These are phyloP conservation scores for Quercus wislizeni DNA, from an alignment of 306 rosid genomes.

Conservation along the genomic window DNA sequence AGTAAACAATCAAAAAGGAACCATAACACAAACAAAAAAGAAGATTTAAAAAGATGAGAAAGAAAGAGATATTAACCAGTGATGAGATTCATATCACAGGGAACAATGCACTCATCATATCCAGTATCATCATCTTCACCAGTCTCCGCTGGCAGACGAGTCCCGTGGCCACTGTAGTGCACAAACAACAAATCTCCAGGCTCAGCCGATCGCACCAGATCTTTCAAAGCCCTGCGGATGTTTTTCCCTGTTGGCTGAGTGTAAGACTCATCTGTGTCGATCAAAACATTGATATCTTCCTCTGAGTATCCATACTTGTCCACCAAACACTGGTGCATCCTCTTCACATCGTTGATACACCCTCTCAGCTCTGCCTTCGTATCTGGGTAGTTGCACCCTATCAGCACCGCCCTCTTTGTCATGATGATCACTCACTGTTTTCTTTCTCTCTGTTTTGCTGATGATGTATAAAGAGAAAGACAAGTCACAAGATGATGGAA, in stretches of 20 bases:
- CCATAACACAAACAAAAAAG: neutral
- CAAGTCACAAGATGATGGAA: too few species aligned
- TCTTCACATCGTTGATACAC: slow-evolving; percentile 74
- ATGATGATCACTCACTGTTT: slow-evolving; percentile 11
- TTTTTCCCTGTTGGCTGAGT: slow-evolving; percentile 78
- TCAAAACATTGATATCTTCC: slow-evolving; percentile 53
- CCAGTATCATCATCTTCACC: slow-evolving; percentile 89
- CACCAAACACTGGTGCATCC: slow-evolving; percentile 50
- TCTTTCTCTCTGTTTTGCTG: neutral
- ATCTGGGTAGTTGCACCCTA: slow-evolving; percentile 77
- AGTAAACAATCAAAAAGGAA: too few species aligned
- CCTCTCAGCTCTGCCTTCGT: slow-evolving; percentile 79
- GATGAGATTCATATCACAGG: slow-evolving; percentile 86
- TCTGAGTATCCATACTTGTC: slow-evolving; percentile 50
- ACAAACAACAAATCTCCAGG: slow-evolving; percentile 65
- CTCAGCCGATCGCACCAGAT: slow-evolving; percentile 53
- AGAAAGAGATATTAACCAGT: slow-evolving; percentile 38
- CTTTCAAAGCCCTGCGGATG: slow-evolving; percentile 49
- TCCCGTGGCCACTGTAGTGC: slow-evolving; percentile 88
- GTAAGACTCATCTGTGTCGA: slow-evolving; percentile 73
- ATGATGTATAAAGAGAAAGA: neutral
- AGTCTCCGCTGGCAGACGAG: slow-evolving; percentile 89
- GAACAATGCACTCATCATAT: slow-evolving; percentile 92
- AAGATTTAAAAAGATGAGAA: neutral
- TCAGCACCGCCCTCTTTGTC: slow-evolving; percentile 73